A percentile compares a stretch with the other conserved stretches of the same genome.
Conservation (phyloP, 768 basidiomycete species). For the Boletus rubropictus region DNA sequence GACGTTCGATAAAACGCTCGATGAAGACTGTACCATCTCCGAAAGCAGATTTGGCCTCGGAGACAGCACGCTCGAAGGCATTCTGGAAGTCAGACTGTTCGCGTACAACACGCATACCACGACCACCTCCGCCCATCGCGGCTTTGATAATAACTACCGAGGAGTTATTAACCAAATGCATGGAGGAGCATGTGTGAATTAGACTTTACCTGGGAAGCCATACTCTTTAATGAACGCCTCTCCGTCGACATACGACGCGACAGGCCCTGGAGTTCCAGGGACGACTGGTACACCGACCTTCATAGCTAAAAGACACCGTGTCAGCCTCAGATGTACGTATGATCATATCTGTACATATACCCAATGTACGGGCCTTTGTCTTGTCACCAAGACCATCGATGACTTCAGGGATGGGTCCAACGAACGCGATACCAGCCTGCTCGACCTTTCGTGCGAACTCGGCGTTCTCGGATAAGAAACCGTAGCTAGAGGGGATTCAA, state of each 20-base stretch:
- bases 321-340: neutral
- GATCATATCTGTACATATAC: conserved; percentile 34
- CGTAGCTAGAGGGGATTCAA: conserved; percentile 56
- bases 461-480: conserved; percentile 97
- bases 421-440: conserved; percentile 93
- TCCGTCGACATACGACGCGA: conserved; percentile 72
- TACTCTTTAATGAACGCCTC: conserved; percentile 89
- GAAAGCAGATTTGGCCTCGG: conserved; percentile 94
- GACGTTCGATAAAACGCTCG: conserved; percentile 94
- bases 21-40: conserved; percentile 99
- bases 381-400: conserved; percentile 98
- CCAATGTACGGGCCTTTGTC: conserved; percentile 90
- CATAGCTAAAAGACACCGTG: conserved; percentile 52
- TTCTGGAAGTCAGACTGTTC: conserved; percentile 88
- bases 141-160: conserved; percentile 94
- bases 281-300: conserved; percentile 92
- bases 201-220: conserved; percentile 78
- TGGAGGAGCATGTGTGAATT: neutral
- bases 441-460: conserved; percentile 97
- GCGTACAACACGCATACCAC: conserved; percentile 98
- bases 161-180: conserved; percentile 6
- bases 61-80: conserved; percentile 86
- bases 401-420: conserved; percentile 92
- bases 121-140: conserved; percentile 97
- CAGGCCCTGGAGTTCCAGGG: conserved; percentile 96